Evolutionary conservation across 2,329 filamentous ascomycete genomes (phyloP), one percentile per base, ranked within the genome.

Genomic region (Xylaria sp.): DNA sequence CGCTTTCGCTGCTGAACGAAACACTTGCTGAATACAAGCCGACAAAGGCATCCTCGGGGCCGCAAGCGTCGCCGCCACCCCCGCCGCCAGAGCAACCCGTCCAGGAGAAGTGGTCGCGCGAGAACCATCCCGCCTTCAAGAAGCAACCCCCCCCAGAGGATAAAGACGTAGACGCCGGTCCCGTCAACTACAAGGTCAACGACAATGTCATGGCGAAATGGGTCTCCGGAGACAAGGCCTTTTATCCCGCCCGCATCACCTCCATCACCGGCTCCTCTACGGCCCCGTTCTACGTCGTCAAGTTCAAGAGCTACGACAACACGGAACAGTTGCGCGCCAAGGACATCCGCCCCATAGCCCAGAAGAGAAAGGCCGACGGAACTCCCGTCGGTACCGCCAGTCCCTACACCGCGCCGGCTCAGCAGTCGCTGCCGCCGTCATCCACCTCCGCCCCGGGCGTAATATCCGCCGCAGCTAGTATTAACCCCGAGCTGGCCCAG

Each of bases 251-350:
- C 43, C 89, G 92, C 72, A 96, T 99, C 77, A 94, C 92, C 54
- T 94, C 91, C 55, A 94, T 97, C 71, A 97, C 94, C 21, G 95
- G 95, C 61, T 97, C 93, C 8, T 89, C 90, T n/a, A 91, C 88
- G 45, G 91, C 92, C 55, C 94, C 94, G 37, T 92, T 97, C 67
- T 99, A 97, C 76, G 90, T 92, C 50, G 94, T 99, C 77, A 95
- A 91, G 70, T 99, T 98, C 83, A 94, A 96, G 79, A 92, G 88
- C 72, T 98, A 98, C 79, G 87, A 89, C 67, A 92, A 86, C 21
- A 92, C 90, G 47, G 93, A 97, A 77, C 95, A 91, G 35, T 79
- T 96, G 64, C 87, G 89, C 63, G 87, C 90, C 65, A 89, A 90
- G 77, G 93, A 98, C 73, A 92, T 97, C 68, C 89, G 92, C 71